Conservation (phyloP, 1,139 yeast species). For the Lodderomyces jiufengensis region DNA sequence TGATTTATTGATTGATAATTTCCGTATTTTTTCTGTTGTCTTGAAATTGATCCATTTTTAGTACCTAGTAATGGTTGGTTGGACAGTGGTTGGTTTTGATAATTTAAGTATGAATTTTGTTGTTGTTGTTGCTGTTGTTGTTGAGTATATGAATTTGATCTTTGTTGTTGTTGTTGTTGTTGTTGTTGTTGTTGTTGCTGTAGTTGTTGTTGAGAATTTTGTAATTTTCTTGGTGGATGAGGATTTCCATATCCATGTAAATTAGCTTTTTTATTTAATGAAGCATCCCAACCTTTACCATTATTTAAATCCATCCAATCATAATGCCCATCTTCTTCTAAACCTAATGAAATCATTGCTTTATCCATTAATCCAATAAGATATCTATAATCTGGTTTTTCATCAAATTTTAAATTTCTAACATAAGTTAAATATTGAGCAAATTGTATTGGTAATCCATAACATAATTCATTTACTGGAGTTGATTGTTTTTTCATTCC, state of each 20-base stretch:
- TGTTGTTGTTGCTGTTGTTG: constrained; percentile 11
- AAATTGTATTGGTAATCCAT: constrained; percentile 71
- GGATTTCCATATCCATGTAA: constrained; percentile 79
- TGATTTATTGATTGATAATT: not conserved
- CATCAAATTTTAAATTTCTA: constrained; percentile 69
- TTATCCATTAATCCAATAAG: constrained; percentile 41
- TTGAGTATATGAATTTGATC: not conserved
- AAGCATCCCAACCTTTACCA: constrained; percentile 81
- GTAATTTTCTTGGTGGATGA: constrained; percentile 43
- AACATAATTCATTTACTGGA: constrained; percentile 62
- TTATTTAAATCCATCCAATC: constrained; percentile 84
- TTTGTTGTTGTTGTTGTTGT: constrained; percentile 4
- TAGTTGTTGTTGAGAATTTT: constrained; percentile 4
- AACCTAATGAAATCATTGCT: constrained; percentile 33
- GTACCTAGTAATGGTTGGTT: not conserved
- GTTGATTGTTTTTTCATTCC: constrained; percentile 77
- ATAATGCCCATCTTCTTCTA: constrained; percentile 59
- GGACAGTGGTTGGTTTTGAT: constrained; percentile 5
- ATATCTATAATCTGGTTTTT: constrained; percentile 69
- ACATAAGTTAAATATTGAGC: constrained; percentile 74
- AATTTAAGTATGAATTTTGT: not conserved
- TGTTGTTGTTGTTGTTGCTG: constrained; percentile 9
- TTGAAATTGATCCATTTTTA: constrained; percentile 17
- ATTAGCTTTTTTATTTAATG: constrained; percentile 75
- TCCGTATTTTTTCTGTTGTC: constrained; percentile 2